phyloP scores from a whole-genome alignment of 1,139 yeast genomes.

The Suhomyces chickasaworum region DNA sequence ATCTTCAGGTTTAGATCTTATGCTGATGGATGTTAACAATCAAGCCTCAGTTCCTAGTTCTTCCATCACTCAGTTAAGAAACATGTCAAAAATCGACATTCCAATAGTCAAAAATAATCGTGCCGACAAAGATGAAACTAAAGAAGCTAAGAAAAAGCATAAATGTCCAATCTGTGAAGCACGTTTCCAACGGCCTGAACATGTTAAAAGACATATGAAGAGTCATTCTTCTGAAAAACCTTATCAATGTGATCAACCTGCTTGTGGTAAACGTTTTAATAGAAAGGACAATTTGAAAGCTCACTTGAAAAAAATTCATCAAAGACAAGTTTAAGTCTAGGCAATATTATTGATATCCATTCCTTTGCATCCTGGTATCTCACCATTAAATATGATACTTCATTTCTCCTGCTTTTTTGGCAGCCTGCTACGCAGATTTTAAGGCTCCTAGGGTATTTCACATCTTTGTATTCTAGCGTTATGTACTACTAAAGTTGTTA shows the following conservation, averaged over 20 bases:
- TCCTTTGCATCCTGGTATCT: conserved; percentile 10
- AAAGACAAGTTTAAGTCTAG: conserved; percentile 19
- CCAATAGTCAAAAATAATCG: conserved; percentile 21
- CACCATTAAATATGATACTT: conserved; percentile 5
- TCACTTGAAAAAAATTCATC: conserved; percentile 66
- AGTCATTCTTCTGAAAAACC: conserved; percentile 90
- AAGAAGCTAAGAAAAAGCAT: conserved; percentile 65
- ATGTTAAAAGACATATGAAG: conserved; percentile 86
- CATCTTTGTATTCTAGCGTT: conserved; percentile 7
- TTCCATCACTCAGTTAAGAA: conserved; percentile 16
- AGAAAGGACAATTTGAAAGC: conserved; percentile 52
- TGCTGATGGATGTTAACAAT: conserved; percentile 9
- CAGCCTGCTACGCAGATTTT: conserved; percentile 6
- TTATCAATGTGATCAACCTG: conserved; percentile 67
- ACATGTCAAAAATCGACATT: conserved; percentile 19
- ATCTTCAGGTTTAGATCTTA: conserved; percentile 8
- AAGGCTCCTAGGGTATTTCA: conserved; percentile 4
- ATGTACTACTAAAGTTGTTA: conserved; percentile 8
- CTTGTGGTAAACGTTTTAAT: conserved; percentile 79
- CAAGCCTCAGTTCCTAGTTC: conserved; percentile 17
- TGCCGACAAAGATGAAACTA: conserved; percentile 29
- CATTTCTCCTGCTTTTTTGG: conserved; percentile 8
- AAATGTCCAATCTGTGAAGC: conserved; percentile 78
- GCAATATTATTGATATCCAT: conserved; percentile 2
- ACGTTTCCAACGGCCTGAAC: conserved; percentile 86